These are phyloP conservation scores for Nannochloropsis gaditana DNA, from an alignment of 108 stramenopile genomes.

Conservation along the genomic window DNA sequence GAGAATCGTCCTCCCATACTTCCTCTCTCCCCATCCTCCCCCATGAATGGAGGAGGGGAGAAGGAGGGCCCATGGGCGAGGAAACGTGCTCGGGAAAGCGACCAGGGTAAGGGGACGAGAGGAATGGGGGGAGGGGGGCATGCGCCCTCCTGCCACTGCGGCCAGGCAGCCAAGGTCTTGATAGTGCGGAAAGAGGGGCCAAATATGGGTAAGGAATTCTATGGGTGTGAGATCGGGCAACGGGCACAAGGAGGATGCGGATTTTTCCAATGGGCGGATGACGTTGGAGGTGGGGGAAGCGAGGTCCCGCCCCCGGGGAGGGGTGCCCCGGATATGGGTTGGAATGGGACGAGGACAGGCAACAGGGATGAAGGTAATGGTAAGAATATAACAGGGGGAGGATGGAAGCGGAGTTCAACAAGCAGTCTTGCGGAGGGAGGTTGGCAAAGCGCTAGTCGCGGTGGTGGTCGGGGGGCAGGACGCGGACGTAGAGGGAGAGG, in stretches of 20 bases:
- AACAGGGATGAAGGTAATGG: neutral
- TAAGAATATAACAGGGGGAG: neutral
- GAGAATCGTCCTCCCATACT: neutral
- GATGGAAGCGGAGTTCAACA: neutral
- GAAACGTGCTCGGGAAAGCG: too few species aligned
- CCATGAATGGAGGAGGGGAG: neutral
- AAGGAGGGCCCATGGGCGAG: neutral
- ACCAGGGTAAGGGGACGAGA: neutral
- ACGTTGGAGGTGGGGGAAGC: neutral
- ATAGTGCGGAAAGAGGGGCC: neutral
- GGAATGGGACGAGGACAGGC: neutral
- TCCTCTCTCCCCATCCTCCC: neutral
- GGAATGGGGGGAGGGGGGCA: neutral
- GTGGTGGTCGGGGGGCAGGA: neutral
- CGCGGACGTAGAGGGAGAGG: neutral
- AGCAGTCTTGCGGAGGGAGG: neutral
- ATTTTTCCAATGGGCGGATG: neutral
- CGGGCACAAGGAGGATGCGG: neutral
- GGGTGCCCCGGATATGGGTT: neutral
- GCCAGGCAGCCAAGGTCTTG: neutral
- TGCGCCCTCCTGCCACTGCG: neutral
- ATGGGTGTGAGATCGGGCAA: neutral
- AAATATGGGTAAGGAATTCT: neutral
- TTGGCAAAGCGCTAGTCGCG: neutral
- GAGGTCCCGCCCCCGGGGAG: neutral